Conservation (phyloP, 257 asterid species). For the Gardenia jasminoides region DNA sequence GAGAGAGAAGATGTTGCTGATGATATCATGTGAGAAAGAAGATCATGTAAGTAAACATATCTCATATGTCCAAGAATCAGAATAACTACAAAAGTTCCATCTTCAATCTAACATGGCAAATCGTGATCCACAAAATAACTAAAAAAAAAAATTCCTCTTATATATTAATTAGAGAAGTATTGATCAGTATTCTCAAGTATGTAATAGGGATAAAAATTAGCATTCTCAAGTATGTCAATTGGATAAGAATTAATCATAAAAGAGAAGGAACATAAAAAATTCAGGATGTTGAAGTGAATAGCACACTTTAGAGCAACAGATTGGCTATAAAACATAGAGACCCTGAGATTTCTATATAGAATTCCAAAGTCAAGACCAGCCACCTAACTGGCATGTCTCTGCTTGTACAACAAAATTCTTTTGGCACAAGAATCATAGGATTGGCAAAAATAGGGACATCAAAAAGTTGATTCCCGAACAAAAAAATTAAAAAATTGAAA, state of each 20-base stretch:
- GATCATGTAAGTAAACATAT: too few species aligned
- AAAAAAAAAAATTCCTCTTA: background rate
- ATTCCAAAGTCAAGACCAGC: slow-evolving; percentile 24
- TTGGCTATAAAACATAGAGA: background rate
- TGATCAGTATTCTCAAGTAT: too few species aligned
- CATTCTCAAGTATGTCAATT: background rate
- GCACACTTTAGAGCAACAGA: background rate
- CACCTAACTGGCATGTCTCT: slow-evolving; percentile 70
- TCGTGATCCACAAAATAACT: background rate
- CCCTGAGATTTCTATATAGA: too few species aligned
- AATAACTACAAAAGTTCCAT: background rate
- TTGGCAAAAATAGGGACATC: too few species aligned
- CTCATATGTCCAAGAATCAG: background rate
- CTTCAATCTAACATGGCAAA: background rate
- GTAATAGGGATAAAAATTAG: too few species aligned
- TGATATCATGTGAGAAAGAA: background rate
- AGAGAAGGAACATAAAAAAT: too few species aligned
- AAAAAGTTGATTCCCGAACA: too few species aligned
- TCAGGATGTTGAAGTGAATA: background rate
- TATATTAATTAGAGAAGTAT: too few species aligned
- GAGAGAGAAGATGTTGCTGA: background rate
- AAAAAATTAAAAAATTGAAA: too few species aligned
- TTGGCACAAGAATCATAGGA: too few species aligned
- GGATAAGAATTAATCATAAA: background rate
- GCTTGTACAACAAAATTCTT: slow-evolving; percentile 32